Percentiles rank a stretch among this genome's conserved stretches.
Conservation (phyloP, 1,284 basidiomycete species). For the Pseudozyma pruni region DNA sequence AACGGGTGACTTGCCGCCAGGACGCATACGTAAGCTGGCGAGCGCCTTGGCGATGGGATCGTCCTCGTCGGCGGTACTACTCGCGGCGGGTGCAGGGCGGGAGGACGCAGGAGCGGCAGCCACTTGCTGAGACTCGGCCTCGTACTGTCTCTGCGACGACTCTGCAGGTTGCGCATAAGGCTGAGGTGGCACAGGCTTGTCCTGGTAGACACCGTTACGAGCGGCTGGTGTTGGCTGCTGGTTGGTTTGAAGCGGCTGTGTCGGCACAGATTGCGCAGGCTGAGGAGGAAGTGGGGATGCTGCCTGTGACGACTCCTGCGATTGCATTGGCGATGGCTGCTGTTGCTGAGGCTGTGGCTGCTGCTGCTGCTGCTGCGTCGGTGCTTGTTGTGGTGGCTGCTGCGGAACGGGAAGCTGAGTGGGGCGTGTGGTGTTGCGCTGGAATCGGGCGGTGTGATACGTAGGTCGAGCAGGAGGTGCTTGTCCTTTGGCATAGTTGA, state of each 20-base stretch:
- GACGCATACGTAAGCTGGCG: slow-evolving; percentile 70
- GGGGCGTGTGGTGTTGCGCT: slow-evolving; percentile 56
- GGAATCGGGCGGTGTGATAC: slow-evolving; percentile 59
- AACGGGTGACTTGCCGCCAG: slow-evolving; percentile 53
- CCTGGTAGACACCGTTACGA: slow-evolving; percentile 23
- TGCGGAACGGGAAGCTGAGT: slow-evolving; percentile 42
- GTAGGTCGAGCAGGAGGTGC: slow-evolving; percentile 54
- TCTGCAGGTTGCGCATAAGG: slow-evolving; percentile 9
- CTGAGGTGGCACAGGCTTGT: slow-evolving; percentile 39
- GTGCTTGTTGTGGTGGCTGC: slow-evolving; percentile 22
- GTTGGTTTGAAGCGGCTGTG: slow-evolving; percentile 11
- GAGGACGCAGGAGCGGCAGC: slow-evolving; percentile 13
- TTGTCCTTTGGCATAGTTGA: slow-evolving; percentile 66
- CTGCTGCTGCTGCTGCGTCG: slow-evolving; percentile 17
- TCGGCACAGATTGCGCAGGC: not conserved
- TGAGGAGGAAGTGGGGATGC: slow-evolving; percentile 22
- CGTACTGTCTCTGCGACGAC: slow-evolving; percentile 10
- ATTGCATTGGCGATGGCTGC: slow-evolving; percentile 14
- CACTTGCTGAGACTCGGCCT: slow-evolving; percentile 20
- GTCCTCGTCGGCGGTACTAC: slow-evolving; percentile 69
- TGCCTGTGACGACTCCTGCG: slow-evolving; percentile 13
- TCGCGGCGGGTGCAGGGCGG: slow-evolving; percentile 31
- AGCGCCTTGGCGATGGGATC: slow-evolving; percentile 83
- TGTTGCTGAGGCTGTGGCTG: slow-evolving; percentile 21
- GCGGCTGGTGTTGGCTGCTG: slow-evolving; percentile 9